Conservation (phyloP, 1,284 basidiomycete genomes). For the Boletellus deceptivus region DNA sequence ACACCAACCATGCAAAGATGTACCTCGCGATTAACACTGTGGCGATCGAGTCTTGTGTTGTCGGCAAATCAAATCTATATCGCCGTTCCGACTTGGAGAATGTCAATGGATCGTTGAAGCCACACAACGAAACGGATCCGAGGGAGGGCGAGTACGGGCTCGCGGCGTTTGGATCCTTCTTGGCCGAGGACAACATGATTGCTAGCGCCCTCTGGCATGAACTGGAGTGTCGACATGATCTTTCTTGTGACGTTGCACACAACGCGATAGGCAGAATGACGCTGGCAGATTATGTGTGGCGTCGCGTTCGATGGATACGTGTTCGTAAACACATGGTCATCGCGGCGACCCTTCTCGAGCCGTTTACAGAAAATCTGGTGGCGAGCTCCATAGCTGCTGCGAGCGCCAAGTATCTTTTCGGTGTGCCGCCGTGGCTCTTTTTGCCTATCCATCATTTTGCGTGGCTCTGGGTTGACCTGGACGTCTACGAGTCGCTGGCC, state of each 20-base stretch:
- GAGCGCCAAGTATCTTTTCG: slow-evolving; percentile 55
- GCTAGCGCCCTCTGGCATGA: slow-evolving; percentile 89
- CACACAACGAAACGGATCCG: slow-evolving; percentile 31
- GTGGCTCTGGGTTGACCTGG: slow-evolving; percentile 71
- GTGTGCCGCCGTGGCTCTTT: slow-evolving; percentile 52
- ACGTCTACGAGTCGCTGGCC: slow-evolving; percentile 70
- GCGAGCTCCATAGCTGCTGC: slow-evolving; percentile 63
- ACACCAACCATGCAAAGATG: slow-evolving; percentile 99
- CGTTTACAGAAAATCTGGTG: slow-evolving; percentile 83
- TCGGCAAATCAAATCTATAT: slow-evolving; percentile 96
- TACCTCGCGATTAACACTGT: slow-evolving; percentile 92
- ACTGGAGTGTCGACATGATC: slow-evolving; percentile 78
- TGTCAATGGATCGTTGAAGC: slow-evolving; percentile 60
- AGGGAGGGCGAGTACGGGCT: slow-evolving; percentile 52
- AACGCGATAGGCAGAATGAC: slow-evolving; percentile 89
- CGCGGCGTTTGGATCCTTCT: slow-evolving; percentile 77
- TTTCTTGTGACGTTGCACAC: slow-evolving; percentile 84
- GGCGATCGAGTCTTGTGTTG: slow-evolving; percentile 91
- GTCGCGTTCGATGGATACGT: slow-evolving; percentile 90
- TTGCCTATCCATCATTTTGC: slow-evolving; percentile 53
- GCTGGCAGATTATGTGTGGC: slow-evolving; percentile 76
- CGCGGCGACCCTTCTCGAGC: slow-evolving; percentile 81
- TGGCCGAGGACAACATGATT: slow-evolving; percentile 97
- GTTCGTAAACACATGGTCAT: slow-evolving; percentile 91
- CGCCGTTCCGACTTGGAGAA: slow-evolving; percentile 84